phyloP scores from a whole-genome alignment of 2,329 filamentous ascomycete genomes.

The Colletotrichum orchidophilum region DNA sequence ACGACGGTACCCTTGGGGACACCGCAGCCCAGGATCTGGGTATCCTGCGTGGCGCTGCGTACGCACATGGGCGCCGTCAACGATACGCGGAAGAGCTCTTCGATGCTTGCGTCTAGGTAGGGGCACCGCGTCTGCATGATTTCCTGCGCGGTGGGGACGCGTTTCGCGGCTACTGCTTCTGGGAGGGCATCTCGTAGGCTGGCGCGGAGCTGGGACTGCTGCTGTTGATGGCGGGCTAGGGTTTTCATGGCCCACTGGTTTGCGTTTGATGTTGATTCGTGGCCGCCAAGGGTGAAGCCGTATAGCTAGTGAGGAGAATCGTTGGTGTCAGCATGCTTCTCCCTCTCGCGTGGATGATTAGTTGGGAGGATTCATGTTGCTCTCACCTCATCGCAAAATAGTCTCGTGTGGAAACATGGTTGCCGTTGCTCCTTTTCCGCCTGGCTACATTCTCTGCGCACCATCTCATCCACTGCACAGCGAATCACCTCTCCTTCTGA shows the following conservation, averaged over 20 bases:
- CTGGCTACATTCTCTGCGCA: constrained; percentile 11
- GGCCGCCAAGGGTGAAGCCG: constrained; percentile 40
- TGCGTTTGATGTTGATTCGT: constrained; percentile 40
- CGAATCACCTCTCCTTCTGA: not conserved
- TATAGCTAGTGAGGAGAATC: constrained; percentile 34
- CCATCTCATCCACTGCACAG: constrained; percentile 25
- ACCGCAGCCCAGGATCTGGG: constrained; percentile 37
- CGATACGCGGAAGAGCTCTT: constrained; percentile 41
- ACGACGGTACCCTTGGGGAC: constrained; percentile 41
- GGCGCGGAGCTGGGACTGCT: constrained; percentile 41
- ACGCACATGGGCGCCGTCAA: constrained; percentile 37
- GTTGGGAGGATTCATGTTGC: not conserved
- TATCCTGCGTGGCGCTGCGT: constrained; percentile 40
- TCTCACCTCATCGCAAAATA: constrained; percentile 46
- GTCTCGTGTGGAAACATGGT: constrained; percentile 28
- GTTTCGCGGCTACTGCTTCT: constrained; percentile 32
- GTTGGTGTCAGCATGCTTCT: not conserved
- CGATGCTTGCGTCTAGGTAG: constrained; percentile 43
- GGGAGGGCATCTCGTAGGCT: constrained; percentile 33
- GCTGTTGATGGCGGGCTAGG: constrained; percentile 31
- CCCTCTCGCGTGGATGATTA: accelerated
- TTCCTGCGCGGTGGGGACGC: constrained; percentile 37
- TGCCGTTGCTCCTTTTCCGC: not conserved
- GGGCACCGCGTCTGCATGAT: constrained; percentile 35
- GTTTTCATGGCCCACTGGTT: constrained; percentile 39